phyloP scores from a whole-genome alignment of 2,329 filamentous ascomycete genomes.

The Fusarium falciforme region DNA sequence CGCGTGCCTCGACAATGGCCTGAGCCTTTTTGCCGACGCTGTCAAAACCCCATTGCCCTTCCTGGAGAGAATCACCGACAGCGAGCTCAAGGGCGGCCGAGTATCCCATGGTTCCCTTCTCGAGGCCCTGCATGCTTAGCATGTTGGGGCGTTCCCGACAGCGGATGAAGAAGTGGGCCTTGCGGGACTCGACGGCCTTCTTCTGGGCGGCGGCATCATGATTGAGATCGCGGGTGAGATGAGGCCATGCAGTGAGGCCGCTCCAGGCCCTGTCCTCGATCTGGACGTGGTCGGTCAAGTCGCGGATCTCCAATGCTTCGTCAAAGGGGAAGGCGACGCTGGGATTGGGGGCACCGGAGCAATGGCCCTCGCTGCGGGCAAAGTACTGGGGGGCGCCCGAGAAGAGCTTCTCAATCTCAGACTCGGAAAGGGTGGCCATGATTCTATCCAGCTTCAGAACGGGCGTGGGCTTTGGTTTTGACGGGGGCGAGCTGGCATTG shows the following conservation, averaged over 20 bases:
- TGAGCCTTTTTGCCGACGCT: constrained; percentile 65
- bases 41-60: constrained; percentile 71
- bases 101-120: constrained; percentile 78
- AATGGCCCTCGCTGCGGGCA: constrained; percentile 69
- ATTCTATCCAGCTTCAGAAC: constrained; percentile 66
- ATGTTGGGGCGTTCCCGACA: constrained; percentile 75
- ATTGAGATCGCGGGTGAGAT: constrained; percentile 64
- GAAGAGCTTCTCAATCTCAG: constrained; percentile 76
- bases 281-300: constrained; percentile 73
- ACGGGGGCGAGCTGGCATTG: constrained; percentile 41
- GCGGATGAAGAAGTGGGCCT: constrained; percentile 68
- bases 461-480: constrained; percentile 50
- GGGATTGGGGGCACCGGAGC: constrained; percentile 69
- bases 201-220: constrained; percentile 58
- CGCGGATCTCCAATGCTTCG: constrained; percentile 68
- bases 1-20: constrained; percentile 67
- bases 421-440: constrained; percentile 68
- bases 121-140: constrained; percentile 77
- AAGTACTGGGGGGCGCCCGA: constrained; percentile 81
- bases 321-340: constrained; percentile 77
- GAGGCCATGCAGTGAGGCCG: constrained; percentile 71
- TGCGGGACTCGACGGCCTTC: constrained; percentile 57
- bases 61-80: constrained; percentile 72
- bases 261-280: constrained; percentile 74
- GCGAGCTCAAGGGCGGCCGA: constrained; percentile 74